Conservation (phyloP, 1,284 basidiomycete genomes). For the Ustilago vetiveriae region DNA sequence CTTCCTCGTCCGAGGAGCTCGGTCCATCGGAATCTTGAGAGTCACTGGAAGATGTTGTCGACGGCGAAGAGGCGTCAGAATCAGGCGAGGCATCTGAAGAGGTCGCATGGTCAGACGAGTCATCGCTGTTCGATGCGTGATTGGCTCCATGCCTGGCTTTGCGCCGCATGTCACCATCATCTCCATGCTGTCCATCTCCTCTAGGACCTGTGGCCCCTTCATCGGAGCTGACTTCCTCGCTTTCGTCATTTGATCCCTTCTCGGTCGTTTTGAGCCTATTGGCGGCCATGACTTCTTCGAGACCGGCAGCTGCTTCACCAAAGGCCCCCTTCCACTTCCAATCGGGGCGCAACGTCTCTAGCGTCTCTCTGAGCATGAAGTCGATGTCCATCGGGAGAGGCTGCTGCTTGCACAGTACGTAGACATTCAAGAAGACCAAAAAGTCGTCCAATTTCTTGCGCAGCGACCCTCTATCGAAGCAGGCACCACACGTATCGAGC, state of each 20-base stretch:
- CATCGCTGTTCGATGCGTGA: conserved; percentile 9
- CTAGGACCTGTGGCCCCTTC: conserved; percentile 46
- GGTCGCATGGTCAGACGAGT: conserved; percentile 4
- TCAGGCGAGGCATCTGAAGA: conserved; percentile 19
- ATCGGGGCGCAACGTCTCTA: conserved; percentile 72
- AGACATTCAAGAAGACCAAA: conserved; percentile 92
- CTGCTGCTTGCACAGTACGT: conserved; percentile 82
- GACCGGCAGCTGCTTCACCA: conserved; percentile 83
- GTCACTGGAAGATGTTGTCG: conserved; percentile 7
- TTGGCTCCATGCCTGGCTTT: conserved; percentile 75
- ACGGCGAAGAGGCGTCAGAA: conserved; percentile 9
- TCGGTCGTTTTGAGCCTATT: conserved; percentile 21
- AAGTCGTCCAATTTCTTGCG: conserved; percentile 92
- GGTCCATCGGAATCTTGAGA: conserved; percentile 4
- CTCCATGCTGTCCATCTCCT: conserved; percentile 67
- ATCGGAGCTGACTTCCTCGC: conserved; percentile 20
- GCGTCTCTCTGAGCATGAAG: conserved; percentile 92
- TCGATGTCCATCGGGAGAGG: conserved; percentile 93
- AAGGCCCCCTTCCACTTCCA: conserved; percentile 74
- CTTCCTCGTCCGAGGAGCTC: conserved; percentile 15
- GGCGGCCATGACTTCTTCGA: conserved; percentile 84
- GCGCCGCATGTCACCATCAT: conserved; percentile 70
- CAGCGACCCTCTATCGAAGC: conserved; percentile 90
- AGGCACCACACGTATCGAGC: conserved; percentile 95
- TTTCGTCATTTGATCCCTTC: conserved; percentile 16